These are phyloP conservation scores for Pythium sp. DNA, from an alignment of 352 stramenopile species.

Conservation along the genomic window DNA sequence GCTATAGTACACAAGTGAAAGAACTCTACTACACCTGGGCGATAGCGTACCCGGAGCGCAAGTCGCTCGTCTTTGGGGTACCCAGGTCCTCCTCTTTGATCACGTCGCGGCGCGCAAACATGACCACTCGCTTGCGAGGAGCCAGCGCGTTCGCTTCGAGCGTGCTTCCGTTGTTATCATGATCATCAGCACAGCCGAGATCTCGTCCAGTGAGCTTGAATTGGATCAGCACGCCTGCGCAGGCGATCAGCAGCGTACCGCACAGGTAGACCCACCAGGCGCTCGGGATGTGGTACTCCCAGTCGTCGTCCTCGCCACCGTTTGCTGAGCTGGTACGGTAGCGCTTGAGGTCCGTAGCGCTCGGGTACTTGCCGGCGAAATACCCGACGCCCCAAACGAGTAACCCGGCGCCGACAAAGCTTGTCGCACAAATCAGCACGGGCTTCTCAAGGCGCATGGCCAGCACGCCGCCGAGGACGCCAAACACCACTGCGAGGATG, in stretches of 20 bases:
- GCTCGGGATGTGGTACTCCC: conserved; percentile 42
- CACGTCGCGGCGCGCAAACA: conserved; percentile 1
- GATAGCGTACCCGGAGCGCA: conserved; percentile 2
- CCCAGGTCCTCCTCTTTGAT: conserved; percentile 6
- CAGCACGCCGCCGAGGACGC: conserved; percentile 39
- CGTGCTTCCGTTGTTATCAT: neutral
- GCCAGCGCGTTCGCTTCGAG: neutral
- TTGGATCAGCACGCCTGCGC: conserved; percentile 38
- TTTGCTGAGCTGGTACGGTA: conserved; percentile 27
- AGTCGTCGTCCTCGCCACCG: conserved; percentile 23
- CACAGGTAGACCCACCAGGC: conserved; percentile 55
- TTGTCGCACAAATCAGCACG: conserved; percentile 55
- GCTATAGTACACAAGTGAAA: neutral
- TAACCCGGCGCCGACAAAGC: conserved; percentile 42
- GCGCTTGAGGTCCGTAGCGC: conserved; percentile 31
- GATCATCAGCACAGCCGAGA: neutral
- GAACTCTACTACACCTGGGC: neutral
- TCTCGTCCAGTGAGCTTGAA: conserved; percentile 21
- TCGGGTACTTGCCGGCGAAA: conserved; percentile 56
- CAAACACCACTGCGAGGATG: conserved; percentile 41
- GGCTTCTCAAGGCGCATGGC: conserved; percentile 44
- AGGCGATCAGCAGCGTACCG: conserved; percentile 38
- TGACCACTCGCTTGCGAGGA: conserved; percentile 7
- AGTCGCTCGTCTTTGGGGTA: neutral
- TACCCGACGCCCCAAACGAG: conserved; percentile 56